phyloP scores from a whole-genome alignment of 2,329 filamentous ascomycete species.

The Nannizzia gypsea region DNA sequence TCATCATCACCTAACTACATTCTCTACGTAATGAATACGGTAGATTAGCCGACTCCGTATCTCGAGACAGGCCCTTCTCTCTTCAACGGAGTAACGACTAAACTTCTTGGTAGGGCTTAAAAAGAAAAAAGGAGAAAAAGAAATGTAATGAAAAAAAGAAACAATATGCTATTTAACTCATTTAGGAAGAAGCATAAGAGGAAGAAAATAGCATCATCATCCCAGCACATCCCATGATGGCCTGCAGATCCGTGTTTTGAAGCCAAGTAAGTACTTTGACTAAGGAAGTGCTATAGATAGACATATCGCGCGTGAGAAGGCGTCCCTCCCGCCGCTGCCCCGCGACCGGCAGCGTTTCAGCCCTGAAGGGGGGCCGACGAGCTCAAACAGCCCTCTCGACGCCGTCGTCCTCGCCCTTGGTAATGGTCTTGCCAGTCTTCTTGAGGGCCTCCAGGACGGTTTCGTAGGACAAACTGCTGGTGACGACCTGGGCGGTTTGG shows the following conservation, averaged over 20 bases:
- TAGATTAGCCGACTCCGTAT: background rate
- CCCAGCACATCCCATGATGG: no score
- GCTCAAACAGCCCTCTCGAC: background rate
- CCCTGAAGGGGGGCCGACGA: background rate
- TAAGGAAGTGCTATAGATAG: no score
- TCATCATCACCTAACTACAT: no score
- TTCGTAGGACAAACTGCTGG: conserved; percentile 61
- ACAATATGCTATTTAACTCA: no score
- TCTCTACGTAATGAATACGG: background rate
- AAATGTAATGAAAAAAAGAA: background rate
- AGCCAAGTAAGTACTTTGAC: no score
- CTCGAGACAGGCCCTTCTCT: background rate
- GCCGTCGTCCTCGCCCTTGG: conserved; percentile 43
- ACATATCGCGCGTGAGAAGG: no score
- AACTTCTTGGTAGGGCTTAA: background rate
- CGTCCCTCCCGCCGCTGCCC: background rate
- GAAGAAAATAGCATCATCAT: no score
- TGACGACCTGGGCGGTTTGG: conserved; percentile 68
- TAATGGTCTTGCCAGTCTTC: conserved; percentile 92
- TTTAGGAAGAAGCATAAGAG: no score
- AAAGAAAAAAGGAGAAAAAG: background rate
- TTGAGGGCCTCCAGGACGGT: conserved; percentile 76
- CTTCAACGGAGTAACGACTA: background rate
- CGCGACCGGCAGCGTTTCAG: background rate
- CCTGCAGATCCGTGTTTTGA: no score